Percentiles rank a stretch among this genome's conserved stretches.
These are phyloP conservation scores for Lentinula novae-zelandiae DNA, from an alignment of 1,284 basidiomycete species.

Conservation along the genomic window DNA sequence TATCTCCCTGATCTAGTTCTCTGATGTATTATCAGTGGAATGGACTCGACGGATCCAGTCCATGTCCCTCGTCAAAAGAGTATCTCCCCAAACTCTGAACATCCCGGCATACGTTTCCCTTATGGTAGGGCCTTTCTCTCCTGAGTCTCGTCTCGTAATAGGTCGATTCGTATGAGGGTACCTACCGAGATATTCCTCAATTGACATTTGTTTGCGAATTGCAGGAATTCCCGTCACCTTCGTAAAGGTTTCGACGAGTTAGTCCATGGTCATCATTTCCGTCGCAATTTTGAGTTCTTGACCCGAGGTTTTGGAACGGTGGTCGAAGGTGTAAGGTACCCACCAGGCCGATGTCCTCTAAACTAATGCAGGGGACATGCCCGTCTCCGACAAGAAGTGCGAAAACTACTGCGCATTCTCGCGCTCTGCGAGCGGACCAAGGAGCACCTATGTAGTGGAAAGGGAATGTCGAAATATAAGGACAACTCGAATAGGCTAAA, in stretches of 20 bases:
- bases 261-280: constrained; percentile 42
- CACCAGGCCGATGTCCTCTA: constrained; percentile 42
- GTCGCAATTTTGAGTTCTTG: constrained; percentile 38
- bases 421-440: constrained; percentile 35
- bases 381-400: constrained; percentile 19
- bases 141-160: neutral
- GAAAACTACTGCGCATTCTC: constrained; percentile 39
- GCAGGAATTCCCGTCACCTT: constrained; percentile 11
- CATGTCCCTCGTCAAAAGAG: constrained; percentile 38
- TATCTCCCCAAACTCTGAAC: constrained; percentile 30
- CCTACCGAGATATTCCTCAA: constrained; percentile 5
- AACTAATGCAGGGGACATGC: constrained; percentile 39
- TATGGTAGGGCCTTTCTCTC: neutral
- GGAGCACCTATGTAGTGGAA: constrained; percentile 28
- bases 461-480: neutral
- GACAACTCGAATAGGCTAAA: neutral
- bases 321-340: constrained; percentile 43
- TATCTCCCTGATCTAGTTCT: constrained; percentile 24
- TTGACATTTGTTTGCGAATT: neutral
- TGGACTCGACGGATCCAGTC: constrained; percentile 37
- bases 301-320: constrained; percentile 34
- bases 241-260: constrained; percentile 30
- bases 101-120: neutral
- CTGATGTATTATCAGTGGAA: constrained; percentile 24
- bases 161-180: neutral